These are phyloP conservation scores for Sugiyamaella boreocaroliniensis DNA, from an alignment of 805 yeast genomes.

Conservation along the genomic window DNA sequence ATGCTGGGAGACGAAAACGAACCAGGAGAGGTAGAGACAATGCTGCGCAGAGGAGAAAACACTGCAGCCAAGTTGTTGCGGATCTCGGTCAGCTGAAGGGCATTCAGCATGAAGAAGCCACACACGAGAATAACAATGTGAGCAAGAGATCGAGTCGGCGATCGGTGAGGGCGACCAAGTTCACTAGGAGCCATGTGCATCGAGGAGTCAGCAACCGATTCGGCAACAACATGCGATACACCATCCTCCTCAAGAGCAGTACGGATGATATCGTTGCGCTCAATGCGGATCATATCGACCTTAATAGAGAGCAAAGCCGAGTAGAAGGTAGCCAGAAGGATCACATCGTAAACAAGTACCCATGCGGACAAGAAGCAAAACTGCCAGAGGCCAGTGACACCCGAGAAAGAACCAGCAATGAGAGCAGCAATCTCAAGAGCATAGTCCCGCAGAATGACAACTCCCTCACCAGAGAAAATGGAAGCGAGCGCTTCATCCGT, in stretches of 20 bases:
- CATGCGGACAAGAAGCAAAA: constrained; percentile 72
- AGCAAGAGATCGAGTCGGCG: constrained; percentile 16
- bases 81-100: constrained; percentile 31
- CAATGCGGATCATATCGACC: constrained; percentile 80
- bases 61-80: constrained; percentile 4
- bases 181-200: constrained; percentile 14
- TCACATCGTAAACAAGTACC: constrained; percentile 61
- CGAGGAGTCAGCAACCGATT: constrained; percentile 47
- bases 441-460: constrained; percentile 67
- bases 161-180: constrained; percentile 7
- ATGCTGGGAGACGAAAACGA: neutral
- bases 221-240: constrained; percentile 65
- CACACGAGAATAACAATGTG: constrained; percentile 26
- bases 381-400: constrained; percentile 67
- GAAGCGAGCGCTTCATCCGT: constrained; percentile 37
- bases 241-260: constrained; percentile 92
- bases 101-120: constrained; percentile 32
- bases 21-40: neutral
- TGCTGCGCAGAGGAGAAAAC: neutral
- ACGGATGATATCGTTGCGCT: constrained; percentile 69
- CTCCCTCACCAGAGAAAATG: constrained; percentile 33
- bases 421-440: constrained; percentile 65
- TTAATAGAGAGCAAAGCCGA: constrained; percentile 80
- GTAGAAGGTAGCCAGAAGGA: constrained; percentile 72
- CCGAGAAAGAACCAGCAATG: constrained; percentile 45